Conservation (phyloP, 345 rosid genomes). For the Murraya koenigii region DNA sequence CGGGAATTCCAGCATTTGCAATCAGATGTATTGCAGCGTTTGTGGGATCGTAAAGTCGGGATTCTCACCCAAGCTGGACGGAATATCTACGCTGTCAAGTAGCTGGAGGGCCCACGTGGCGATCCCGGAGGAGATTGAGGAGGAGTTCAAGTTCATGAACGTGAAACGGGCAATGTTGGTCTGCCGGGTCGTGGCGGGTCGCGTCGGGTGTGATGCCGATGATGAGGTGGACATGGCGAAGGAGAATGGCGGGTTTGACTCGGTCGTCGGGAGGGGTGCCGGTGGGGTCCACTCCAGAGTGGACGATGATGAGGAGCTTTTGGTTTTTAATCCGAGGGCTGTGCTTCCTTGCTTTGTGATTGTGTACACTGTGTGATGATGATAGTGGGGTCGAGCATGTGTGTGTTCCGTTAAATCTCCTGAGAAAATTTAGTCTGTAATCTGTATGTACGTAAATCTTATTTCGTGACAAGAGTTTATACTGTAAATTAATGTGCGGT, state of each 20-base stretch:
- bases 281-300: slow-evolving; percentile 42
- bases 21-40: slow-evolving; percentile 72
- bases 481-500: neutral
- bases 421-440: neutral
- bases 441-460: neutral
- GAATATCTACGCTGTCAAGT: slow-evolving; percentile 68
- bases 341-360: slow-evolving; percentile 97
- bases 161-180: slow-evolving; percentile 91
- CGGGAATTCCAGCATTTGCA: slow-evolving; percentile 55
- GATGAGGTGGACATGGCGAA: slow-evolving; percentile 40
- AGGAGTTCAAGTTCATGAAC: slow-evolving; percentile 90
- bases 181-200: slow-evolving; percentile 81
- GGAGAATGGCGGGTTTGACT: slow-evolving; percentile 67
- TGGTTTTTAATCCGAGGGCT: slow-evolving; percentile 95
- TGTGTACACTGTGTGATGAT: slow-evolving; percentile 50
- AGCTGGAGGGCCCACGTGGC: slow-evolving; percentile 89
- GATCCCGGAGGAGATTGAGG: slow-evolving; percentile 72
- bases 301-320: slow-evolving; percentile 82
- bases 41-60: slow-evolving; percentile 84
- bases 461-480: neutral
- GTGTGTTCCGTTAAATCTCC: slow-evolving; percentile 1
- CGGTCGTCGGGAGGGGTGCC: slow-evolving; percentile 60
- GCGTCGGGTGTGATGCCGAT: slow-evolving; percentile 67
- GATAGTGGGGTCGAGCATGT: slow-evolving; percentile 2
- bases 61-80: slow-evolving; percentile 88